Base-by-base conservation (phyloP, 805 yeast genomes). In the Starmerella apis region DNA sequence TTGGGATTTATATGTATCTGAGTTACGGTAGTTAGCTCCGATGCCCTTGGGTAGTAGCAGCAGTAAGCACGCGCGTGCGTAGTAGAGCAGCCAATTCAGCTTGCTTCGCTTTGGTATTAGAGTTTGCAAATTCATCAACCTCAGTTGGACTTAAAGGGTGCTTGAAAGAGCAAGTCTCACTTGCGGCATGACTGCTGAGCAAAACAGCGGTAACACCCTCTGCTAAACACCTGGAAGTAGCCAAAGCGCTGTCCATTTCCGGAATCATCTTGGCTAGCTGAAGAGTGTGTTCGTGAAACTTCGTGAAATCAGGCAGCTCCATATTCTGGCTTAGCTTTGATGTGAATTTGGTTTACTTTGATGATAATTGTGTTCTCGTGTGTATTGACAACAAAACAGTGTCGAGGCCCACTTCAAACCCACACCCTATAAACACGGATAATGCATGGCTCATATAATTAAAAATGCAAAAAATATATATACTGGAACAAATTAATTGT, bases 161-260 rank as follows among this genome's bases (percentile, higher is more conserved):
- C 28, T 4, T 19, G 33, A 46, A 30, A 5, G 24, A 27, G 20
- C 49, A 46, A 3, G 25, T n/a, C 18, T 37, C 30, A 23, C 39
- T 20, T 6, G 44, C 43, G 2, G 49, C 39, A 19, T 38, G 36
- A 11, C 14, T 24, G 13, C 38, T 18, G 16, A 27, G 24, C 13
- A 46, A 31, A n/a, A 37, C 38, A 4, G 14, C 28, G 19, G 44
- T 44, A 8, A 46, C 28, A 11, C 28, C 28, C 19, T 46, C 44
- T 2, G 30, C 38, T 11, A 38, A 6, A 10, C 8, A n/a, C 20
- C 44, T 8, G 10, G 27, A 16, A 6, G 36, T 38, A 8, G 23
- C 38, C 10, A 23, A 31, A 6, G 28, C 24, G 16, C 22, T 9
- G 22, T 42, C 38, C 24, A 46, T 38, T 14, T 28, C 27, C 7